A percentile compares a stretch with the other conserved stretches of the same genome.
phyloP scores from a whole-genome alignment of 176 grass and related monocot species.

The bread wheat (Triticum aestivum) region DNA sequence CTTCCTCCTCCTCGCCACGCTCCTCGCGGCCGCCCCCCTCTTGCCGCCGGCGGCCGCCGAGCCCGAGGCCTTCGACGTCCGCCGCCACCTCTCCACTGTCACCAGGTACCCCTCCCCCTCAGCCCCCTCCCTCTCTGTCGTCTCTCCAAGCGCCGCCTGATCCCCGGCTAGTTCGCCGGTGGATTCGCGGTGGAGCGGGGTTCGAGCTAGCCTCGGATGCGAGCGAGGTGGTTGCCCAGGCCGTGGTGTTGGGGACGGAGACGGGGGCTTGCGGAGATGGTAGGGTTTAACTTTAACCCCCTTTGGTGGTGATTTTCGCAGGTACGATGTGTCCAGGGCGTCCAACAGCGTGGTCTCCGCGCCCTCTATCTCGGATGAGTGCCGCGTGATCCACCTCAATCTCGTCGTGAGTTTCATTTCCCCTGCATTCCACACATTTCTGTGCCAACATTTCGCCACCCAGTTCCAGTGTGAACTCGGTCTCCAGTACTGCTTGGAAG shows the following conservation, averaged over 20 bases:
- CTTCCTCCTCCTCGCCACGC: constrained; percentile 18
- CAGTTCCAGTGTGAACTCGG: not conserved
- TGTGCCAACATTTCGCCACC: not conserved
- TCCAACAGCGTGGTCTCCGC: constrained; percentile 2
- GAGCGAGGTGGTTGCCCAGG: not conserved
- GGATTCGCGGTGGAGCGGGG: not conserved
- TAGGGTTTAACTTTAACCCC: constrained; percentile 12
- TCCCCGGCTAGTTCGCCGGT: not conserved
- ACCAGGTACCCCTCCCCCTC: constrained; percentile 46
- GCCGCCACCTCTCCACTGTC: constrained; percentile 93
- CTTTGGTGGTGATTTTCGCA: constrained; percentile 23
- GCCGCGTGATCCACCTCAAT: constrained; percentile 83
- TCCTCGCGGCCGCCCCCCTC: constrained; percentile 35
- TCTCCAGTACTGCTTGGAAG: not conserved
- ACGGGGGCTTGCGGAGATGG: not conserved
- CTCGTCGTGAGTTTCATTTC: constrained; percentile 54
- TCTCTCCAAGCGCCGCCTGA: not conserved
- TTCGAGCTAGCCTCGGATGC: not conserved
- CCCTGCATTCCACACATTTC: constrained; percentile 9
- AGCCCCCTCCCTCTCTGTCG: not conserved
- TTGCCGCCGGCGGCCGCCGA: not conserved
- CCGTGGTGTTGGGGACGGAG: not conserved
- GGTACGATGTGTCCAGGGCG: constrained; percentile 70
- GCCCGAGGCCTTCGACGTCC: constrained; percentile 60
- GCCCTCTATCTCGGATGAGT: constrained; percentile 53